Base-by-base conservation (phyloP, 495 filamentous ascomycete species). In the Hyphodiscus hymeniophilus region DNA sequence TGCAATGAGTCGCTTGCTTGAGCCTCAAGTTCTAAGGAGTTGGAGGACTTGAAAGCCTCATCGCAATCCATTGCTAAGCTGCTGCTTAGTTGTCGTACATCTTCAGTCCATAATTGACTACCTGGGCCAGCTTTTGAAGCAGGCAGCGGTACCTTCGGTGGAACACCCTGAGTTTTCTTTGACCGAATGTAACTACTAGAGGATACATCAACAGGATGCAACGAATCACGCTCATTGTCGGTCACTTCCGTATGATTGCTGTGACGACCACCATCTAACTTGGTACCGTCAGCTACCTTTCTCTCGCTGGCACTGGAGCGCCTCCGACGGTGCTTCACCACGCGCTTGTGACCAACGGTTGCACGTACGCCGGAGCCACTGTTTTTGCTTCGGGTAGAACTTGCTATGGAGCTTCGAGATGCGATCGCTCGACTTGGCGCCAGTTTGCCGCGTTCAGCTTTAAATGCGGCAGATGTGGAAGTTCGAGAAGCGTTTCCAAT, bases 21-120 rank as follows among this genome's bases (percentile, higher is more conserved):
- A 73, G 7, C 62, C 64, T 3, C 70, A 64, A 7, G 69, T 65
- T 10, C 58, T 66, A 39, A 43, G 51, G 45, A 13, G 49, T 34
- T 28, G 51, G 30, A 54, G n/a, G n/a, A n/a, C n/a, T 87, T 88
- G 65, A 95, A 96, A 0, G 89, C 89, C 53, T 89, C 87, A 51
- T 77, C 74, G 35, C 70, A 75, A 42, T 74, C 67, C 48, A 68
- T 67, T 18, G 72, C 72, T 31, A 77, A 68, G 28, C 61, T 68
- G 48, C 55, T 59, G 33, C 65, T 69, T 7, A 75, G 63, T n/a
- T 72, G 62, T 20, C 69, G 63, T 22, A 79, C 60, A 50, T 77
- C 73, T 13, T 77, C 70, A 16, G 63, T 69, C 69, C 58, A 63
- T 21, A 55, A 26, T n/a, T 42, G 47, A 23, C 53, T 60, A n/a